These are phyloP conservation scores for Hymenoscyphus repandus DNA, from an alignment of 2,329 filamentous ascomycete species.

Conservation along the genomic window DNA sequence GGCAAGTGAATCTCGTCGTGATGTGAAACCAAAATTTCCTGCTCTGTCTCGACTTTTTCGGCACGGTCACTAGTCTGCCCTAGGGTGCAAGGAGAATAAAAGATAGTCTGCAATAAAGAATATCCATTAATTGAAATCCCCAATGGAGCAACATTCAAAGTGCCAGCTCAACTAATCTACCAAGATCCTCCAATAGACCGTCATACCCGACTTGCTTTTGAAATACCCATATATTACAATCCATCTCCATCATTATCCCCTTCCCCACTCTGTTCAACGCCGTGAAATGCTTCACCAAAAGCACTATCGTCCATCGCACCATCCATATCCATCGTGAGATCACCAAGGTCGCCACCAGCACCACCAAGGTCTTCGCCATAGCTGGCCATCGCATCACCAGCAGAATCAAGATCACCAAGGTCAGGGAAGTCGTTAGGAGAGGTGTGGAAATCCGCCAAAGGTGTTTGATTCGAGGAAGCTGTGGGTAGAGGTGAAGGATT, in stretches of 20 bases:
- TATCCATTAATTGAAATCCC: too few species aligned
- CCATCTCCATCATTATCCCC: slow-evolving; percentile 20
- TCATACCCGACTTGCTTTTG: not conserved
- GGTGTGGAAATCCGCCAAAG: slow-evolving; percentile 23
- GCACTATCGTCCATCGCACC: slow-evolving; percentile 74
- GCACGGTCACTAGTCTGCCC: too few species aligned
- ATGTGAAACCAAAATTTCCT: too few species aligned
- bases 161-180: too few species aligned
- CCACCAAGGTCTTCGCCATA: slow-evolving; percentile 55
- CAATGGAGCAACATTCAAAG: too few species aligned
- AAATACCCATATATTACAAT: slow-evolving; percentile 2
- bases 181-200: too few species aligned
- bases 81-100: too few species aligned
- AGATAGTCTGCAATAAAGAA: too few species aligned
- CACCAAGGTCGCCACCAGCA: slow-evolving; percentile 37
- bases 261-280: slow-evolving; percentile 36
- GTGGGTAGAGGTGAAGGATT: slow-evolving; percentile 12
- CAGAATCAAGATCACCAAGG: slow-evolving; percentile 62
- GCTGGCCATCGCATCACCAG: slow-evolving; percentile 64
- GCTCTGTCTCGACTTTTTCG: too few species aligned
- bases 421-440: slow-evolving; percentile 58
- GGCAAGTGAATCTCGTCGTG: not conserved
- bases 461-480: slow-evolving; percentile 17
- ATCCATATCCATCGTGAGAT: slow-evolving; percentile 51
- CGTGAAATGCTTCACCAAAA: slow-evolving; percentile 79